Evolutionary conservation across 2,329 filamentous ascomycete genomes (phyloP), one percentile per base, ranked within the genome.

Genomic region (Grosmannia clavigera): DNA sequence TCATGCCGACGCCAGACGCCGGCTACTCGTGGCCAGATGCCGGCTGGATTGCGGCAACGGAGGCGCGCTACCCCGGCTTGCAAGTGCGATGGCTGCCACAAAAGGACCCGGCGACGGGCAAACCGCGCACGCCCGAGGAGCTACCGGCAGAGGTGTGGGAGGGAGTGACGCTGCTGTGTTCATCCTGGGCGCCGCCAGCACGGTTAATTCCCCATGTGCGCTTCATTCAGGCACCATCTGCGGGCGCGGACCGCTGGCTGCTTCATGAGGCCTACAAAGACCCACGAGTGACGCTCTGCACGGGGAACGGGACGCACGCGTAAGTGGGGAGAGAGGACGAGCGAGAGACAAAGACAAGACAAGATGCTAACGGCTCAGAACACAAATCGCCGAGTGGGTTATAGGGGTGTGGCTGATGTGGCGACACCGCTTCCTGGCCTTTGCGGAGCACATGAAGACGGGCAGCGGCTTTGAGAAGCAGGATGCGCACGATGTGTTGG

Each of bases 181-280:
- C 69, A 5, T 70, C 69, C 58, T 62, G 66, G 33, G 68, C 73
- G 5, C 71, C 73, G 1, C 67, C 66, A 0, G 63, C 66, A 2
- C 67, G 69, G 31, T 58, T 68, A 52, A 66, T 76, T 40, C 64
- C 67, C 10, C 67, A 70, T 3, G 67, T 78, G 29, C 71, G 74
- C 54, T 76, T 72, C 61, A 71, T 79, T n/a, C 77, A 80, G 67
- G 63, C 76, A 31, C 66, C 69, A 0, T 75, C 73, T 0, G 73
- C 77, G 1, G 77, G 77, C 1, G 72, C 72, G 0, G 75, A 79
- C 62, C 65, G 65, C 46, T 78, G 76, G 74, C 60, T 70, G 5
- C 64, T 65, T 0, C 69, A 75, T 57, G 65, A 65, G 11, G 62
- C 66, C 29, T 78, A 72, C 63, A 60, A 67, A 55, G 68, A 74